phyloP scores from a whole-genome alignment of 1,284 basidiomycete species.

The Apiotrichum gamsii region DNA sequence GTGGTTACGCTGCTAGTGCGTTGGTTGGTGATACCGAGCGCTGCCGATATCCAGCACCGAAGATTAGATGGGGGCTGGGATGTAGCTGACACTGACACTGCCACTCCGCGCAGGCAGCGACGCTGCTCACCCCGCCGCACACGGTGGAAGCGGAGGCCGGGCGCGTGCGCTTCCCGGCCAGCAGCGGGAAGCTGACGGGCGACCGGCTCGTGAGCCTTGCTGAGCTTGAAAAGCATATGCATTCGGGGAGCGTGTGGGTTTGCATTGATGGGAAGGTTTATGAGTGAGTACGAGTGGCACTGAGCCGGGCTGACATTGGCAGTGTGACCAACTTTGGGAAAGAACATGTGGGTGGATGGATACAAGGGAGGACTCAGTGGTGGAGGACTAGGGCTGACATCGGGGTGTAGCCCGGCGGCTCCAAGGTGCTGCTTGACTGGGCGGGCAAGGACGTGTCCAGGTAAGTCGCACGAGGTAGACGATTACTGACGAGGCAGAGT shows the following conservation, averaged over 20 bases:
- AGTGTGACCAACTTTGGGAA: slow-evolving; percentile 29
- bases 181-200: not conserved
- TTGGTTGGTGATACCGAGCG: too few species aligned
- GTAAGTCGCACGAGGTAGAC: slow-evolving; percentile 1
- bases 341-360: slow-evolving; percentile 17
- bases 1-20: too few species aligned
- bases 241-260: slow-evolving; percentile 28
- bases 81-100: too few species aligned
- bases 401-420: slow-evolving; percentile 35
- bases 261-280: slow-evolving; percentile 34
- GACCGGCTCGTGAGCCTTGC: slow-evolving; percentile 7
- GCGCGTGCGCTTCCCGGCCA: not conserved
- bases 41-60: too few species aligned
- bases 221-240: slow-evolving; percentile 29
- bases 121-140: too few species aligned
- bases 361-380: too few species aligned
- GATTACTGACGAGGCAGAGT: slow-evolving; percentile 7
- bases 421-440: slow-evolving; percentile 28
- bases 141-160: slow-evolving; percentile 1
- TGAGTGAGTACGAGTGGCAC: slow-evolving; percentile 25
- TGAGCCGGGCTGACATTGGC: slow-evolving; percentile 4
- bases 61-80: too few species aligned
- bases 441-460: slow-evolving; percentile 32
- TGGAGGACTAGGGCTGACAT: too few species aligned
- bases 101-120: too few species aligned